A percentile compares a stretch with the other conserved stretches of the same genome.
These are phyloP conservation scores for Parascedosporium putredinis DNA, from an alignment of 2,329 filamentous ascomycete species.

Conservation along the genomic window DNA sequence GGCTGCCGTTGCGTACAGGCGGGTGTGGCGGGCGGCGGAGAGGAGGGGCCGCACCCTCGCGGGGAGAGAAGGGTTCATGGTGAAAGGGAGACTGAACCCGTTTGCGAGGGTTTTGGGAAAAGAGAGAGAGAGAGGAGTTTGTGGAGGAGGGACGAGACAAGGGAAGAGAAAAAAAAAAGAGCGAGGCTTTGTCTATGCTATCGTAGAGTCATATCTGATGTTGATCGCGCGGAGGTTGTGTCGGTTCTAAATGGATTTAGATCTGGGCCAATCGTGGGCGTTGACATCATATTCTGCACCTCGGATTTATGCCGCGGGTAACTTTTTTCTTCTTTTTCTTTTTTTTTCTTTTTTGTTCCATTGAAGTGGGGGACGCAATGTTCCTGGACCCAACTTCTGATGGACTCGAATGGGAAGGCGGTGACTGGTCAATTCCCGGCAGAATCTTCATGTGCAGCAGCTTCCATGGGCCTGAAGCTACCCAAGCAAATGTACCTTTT, in stretches of 20 bases:
- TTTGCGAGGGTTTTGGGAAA: no score
- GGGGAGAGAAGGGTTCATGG: conserved; percentile 15
- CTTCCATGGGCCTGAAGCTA: not conserved
- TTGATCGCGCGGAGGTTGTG: no score
- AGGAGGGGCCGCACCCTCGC: conserved; percentile 21
- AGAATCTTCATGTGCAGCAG: conserved; percentile 1
- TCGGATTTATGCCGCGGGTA: not conserved
- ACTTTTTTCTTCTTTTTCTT: no score
- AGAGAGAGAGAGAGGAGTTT: no score
- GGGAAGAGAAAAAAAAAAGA: no score
- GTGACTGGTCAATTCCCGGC: not conserved
- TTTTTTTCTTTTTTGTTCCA: no score
- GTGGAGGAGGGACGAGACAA: no score
- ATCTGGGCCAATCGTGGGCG: not conserved
- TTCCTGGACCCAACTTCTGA: no score
- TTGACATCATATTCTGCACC: not conserved
- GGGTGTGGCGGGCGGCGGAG: conserved; percentile 13
- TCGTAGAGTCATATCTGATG: no score
- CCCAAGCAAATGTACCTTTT: not conserved
- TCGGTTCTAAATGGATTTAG: no score
- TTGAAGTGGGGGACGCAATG: no score
- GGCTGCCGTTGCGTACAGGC: conserved; percentile 19
- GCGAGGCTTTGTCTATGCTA: no score
- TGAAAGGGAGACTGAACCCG: not conserved
- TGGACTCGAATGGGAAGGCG: not conserved